A percentile compares a stretch with the other conserved stretches of the same genome.
phyloP scores from a whole-genome alignment of 2,329 filamentous ascomycete species.

The Talaromyces sp. region DNA sequence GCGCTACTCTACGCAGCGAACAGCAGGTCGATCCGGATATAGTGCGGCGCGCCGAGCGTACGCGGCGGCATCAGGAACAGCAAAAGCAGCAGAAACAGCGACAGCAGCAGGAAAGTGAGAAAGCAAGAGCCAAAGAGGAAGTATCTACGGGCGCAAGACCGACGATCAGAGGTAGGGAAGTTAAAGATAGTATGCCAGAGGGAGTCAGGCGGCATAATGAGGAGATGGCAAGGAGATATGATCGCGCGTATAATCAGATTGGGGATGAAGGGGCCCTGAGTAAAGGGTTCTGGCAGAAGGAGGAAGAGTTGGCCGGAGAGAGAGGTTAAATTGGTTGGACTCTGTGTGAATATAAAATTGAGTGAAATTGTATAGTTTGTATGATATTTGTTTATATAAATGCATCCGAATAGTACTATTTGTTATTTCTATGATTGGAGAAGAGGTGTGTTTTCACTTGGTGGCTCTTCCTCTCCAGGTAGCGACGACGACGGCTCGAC shows the following conservation, averaged over 20 bases:
- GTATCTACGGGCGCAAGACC: constrained; percentile 31
- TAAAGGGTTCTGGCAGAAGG: constrained; percentile 15
- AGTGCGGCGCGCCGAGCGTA: background rate
- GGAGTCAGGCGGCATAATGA: constrained; percentile 32
- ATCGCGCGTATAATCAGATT: constrained; percentile 29
- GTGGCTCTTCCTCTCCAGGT: background rate
- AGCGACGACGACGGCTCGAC: background rate
- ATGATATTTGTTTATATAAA: background rate
- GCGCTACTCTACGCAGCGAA: background rate
- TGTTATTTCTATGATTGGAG: constrained; percentile 2
- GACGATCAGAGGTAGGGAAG: constrained; percentile 23
- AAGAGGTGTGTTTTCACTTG: constrained; percentile 1
- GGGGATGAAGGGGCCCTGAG: constrained; percentile 19
- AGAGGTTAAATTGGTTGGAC: background rate
- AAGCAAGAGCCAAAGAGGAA: background rate
- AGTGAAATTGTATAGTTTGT: background rate
- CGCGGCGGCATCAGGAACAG: background rate
- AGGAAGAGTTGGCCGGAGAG: constrained; percentile 3
- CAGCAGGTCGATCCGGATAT: background rate
- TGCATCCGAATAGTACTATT: background rate
- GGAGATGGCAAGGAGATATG: constrained; percentile 28
- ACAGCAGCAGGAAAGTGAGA: background rate
- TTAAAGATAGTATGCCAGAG: constrained; percentile 22
- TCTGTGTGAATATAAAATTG: background rate
- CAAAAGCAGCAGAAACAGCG: constrained; percentile 3